Percentiles rank a stretch among this genome's conserved stretches.
phyloP scores from a whole-genome alignment of 2,329 filamentous ascomycete species.

The Mycosphaerella sp. region DNA sequence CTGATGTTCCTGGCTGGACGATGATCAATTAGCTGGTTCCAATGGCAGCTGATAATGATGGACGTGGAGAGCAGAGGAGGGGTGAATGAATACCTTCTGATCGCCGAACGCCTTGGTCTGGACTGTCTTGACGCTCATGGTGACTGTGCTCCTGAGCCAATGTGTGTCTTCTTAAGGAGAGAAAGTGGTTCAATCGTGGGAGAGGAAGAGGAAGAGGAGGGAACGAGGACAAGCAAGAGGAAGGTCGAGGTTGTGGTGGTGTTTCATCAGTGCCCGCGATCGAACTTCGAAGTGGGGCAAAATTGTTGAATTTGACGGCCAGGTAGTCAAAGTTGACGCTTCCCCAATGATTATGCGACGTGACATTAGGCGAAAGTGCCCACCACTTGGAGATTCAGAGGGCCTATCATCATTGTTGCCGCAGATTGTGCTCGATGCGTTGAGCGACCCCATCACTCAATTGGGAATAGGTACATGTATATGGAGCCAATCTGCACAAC shows the following conservation, averaged over 20 bases:
- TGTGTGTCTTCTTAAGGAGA: constrained; percentile 6
- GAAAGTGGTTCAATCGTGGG: constrained; percentile 12
- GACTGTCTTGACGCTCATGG: constrained; percentile 73
- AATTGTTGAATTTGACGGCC: no score
- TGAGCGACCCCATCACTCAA: no score
- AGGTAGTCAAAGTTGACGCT: no score
- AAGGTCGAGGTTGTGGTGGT: background rate
- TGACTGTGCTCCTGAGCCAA: constrained; percentile 14
- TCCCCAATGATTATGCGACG: no score
- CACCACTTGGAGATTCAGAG: constrained; percentile 8
- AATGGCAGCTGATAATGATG: background rate
- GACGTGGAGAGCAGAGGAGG: background rate
- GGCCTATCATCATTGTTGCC: constrained; percentile 2
- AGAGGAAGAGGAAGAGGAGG: constrained; percentile 1
- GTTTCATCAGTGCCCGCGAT: no score
- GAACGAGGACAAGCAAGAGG: background rate
- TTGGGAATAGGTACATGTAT: background rate
- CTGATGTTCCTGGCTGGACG: constrained; percentile 49
- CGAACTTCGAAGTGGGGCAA: constrained; percentile 1
- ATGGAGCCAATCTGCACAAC: background rate
- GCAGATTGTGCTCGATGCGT: background rate
- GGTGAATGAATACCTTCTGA: constrained; percentile 71
- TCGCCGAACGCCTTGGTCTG: constrained; percentile 80
- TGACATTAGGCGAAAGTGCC: background rate
- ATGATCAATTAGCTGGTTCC: constrained; percentile 37